Conservation (phyloP, 805 yeast genomes). For the Metschnikowia kunwiensis region DNA sequence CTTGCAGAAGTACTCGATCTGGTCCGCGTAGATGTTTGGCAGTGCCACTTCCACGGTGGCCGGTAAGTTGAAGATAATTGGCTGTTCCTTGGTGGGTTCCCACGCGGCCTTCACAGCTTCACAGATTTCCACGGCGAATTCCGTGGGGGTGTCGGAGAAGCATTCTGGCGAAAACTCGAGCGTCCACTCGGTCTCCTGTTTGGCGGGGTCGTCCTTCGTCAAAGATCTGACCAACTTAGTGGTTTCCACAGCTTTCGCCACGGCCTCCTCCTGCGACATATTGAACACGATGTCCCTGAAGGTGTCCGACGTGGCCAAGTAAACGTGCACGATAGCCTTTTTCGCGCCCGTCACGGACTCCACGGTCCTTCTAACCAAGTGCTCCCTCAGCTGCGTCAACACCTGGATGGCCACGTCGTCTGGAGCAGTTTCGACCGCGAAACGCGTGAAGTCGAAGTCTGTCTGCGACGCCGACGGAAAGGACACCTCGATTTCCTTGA, state of each 20-base stretch:
- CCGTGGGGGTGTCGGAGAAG: conserved; percentile 71
- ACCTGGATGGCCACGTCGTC: conserved; percentile 73
- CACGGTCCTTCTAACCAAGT: conserved; percentile 67
- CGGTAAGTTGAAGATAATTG: conserved; percentile 75
- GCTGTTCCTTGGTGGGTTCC: conserved; percentile 74
- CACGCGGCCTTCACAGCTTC: conserved; percentile 77
- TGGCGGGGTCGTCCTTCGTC: conserved; percentile 70
- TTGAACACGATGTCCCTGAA: conserved; percentile 75
- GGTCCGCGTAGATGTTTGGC: conserved; percentile 78
- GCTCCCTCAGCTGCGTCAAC: conserved; percentile 74
- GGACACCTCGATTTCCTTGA: conserved; percentile 77
- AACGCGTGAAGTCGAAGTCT: conserved; percentile 77
- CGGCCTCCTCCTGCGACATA: conserved; percentile 66
- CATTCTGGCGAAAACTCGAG: conserved; percentile 79
- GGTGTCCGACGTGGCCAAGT: conserved; percentile 71
- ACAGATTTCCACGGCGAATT: conserved; percentile 71
- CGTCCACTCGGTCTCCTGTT: conserved; percentile 63
- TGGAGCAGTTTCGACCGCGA: conserved; percentile 76
- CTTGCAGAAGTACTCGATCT: conserved; percentile 69
- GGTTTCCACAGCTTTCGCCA: conserved; percentile 67
- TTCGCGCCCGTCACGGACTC: conserved; percentile 73
- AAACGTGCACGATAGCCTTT: conserved; percentile 67
- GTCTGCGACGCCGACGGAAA: conserved; percentile 83
- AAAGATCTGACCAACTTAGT: conserved; percentile 63
- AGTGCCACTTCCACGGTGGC: conserved; percentile 78